These are phyloP conservation scores for Tolypocladium tundrense DNA, from an alignment of 2,329 filamentous ascomycete genomes.

Conservation along the genomic window DNA sequence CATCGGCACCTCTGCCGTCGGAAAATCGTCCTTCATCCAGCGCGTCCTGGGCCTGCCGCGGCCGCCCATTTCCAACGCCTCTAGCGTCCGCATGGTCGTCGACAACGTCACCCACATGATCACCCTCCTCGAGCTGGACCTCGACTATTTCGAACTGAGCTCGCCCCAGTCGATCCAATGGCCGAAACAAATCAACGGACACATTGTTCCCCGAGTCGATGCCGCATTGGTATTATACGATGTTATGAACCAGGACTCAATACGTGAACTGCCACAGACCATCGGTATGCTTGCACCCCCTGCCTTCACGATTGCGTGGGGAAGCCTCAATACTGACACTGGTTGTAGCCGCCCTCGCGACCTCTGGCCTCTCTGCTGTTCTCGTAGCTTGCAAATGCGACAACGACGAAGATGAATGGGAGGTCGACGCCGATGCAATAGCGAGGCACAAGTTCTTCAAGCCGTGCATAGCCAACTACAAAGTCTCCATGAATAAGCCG, in stretches of 20 bases:
- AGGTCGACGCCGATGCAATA: conserved; percentile 60
- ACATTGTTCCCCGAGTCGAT: conserved; percentile 65
- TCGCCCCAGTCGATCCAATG: conserved; percentile 49
- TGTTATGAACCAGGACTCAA: conserved; percentile 66
- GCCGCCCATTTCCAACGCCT: conserved; percentile 42
- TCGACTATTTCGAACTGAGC: conserved; percentile 53
- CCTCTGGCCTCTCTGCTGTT: conserved; percentile 63
- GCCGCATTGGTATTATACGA: conserved; percentile 83
- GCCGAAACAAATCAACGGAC: conserved; percentile 59
- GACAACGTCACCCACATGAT: conserved; percentile 49
- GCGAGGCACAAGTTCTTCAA: conserved; percentile 53
- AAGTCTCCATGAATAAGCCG: conserved; percentile 58
- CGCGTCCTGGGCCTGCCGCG: conserved; percentile 45
- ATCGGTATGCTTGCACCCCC: conserved; percentile 46
- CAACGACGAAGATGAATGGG: conserved; percentile 55
- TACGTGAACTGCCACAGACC: conserved; percentile 63
- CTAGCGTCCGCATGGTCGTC: conserved; percentile 46
- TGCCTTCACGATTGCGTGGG: conserved; percentile 4
- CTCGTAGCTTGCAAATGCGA: conserved; percentile 90
- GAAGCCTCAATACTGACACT: not conserved
- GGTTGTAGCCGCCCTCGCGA: conserved; percentile 57
- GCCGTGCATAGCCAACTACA: conserved; percentile 61
- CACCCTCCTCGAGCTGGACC: conserved; percentile 54
- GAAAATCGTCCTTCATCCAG: conserved; percentile 60
- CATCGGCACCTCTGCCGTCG: conserved; percentile 55